Base-by-base conservation (phyloP, 2,329 filamentous ascomycete genomes). In the Ophiostoma populinum region DNA sequence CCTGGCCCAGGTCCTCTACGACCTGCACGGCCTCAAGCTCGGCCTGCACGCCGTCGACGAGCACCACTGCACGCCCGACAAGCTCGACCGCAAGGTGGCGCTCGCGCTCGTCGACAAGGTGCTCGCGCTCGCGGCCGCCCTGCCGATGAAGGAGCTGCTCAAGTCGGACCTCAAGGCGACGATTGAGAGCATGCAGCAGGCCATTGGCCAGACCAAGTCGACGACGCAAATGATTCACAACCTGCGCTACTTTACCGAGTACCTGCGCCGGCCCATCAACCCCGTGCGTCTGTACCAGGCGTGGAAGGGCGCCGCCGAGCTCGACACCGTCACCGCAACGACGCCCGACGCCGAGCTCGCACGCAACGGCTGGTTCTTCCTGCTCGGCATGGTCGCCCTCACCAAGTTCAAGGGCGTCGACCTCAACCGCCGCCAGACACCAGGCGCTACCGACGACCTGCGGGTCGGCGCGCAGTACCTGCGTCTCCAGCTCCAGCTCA, bases 101-200 rank as follows among this genome's bases (percentile, higher is more conserved):
- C 66, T 86, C 47, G 74, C 79, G 43, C 67, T 94, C 32, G 72
- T 93, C 9, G 80, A 92, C 42, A 80, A 86, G 48, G 70, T 95
- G 24, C 77, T 92, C 49, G 62, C 71, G 24, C 73, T 94, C 39
- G 82, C 82, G 2, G 76, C 77, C 33, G 75, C 80, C 41, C 77
- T 94, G 62, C 76, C 81, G 16, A 80, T 92, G 59, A 92, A 87
- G 48, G 90, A 95, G 44, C 59, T 95, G 13, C 70, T 85, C 12
- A 95, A 92, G 52, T 90, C 85, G 12, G 83, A 95, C 37, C 62
- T 98, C 36, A 92, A 87, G 51, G 72, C 67, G 12, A 83, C 85
- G 0, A 90, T 98, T 39, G 90, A 98, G 40, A 85, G 86, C 45
- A 82, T 98, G 56, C 86, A 95, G 51, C 75, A 82, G 45, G 77